Base-by-base conservation (phyloP, 2,329 filamentous ascomycete genomes). In the Anisogramma anomala region DNA sequence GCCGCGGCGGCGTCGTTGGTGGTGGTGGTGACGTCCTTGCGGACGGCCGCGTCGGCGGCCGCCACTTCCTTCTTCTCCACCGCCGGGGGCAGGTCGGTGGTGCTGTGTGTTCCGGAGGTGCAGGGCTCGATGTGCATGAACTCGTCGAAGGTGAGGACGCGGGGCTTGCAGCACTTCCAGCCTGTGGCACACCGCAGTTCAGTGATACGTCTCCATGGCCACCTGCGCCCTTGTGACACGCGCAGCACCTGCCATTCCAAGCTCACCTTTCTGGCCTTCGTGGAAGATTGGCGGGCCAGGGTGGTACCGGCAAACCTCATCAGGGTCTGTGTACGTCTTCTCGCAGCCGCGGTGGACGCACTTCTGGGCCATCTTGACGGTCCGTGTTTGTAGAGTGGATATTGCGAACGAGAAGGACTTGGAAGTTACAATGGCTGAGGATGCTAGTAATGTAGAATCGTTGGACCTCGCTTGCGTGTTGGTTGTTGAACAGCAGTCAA, bases 111-210 rank as follows among this genome's bases (percentile, higher is more conserved):
- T 55, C 91, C 91, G 10, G 80, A 84, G 19, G 91, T 94, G 71
- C 91, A 98, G 27, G 91, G 89, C 36, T 84, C 70, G 53, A 98
- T 96, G 46, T 71, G 63, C 62, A 98, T 84, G 70, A 98, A 98
- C 66, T 98, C 91, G 65, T 98, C 91, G 60, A 98, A 98, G 45
- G 87, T 95, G 54, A 98, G 71, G 54, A 96, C 87, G 56, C 91
- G 83, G 43, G 88, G 82, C 66, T 95, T 96, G 75, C 91, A 98
- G 70, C 91, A 98, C 68, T 94, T 93, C 89, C 91, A 96, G 58
- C 91, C 89, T 95, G 55, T 33, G 10, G 13, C 13, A 19, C 22
- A 27, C 15, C 11, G 33, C 10, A 36, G n/a, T n/a, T 53, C 42
- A 53, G 49, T 41, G 9, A 13, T 13, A 15, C 18, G 9, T 8